Base-by-base conservation (phyloP, 768 basidiomycete species). In the Mycena vulgaris region DNA sequence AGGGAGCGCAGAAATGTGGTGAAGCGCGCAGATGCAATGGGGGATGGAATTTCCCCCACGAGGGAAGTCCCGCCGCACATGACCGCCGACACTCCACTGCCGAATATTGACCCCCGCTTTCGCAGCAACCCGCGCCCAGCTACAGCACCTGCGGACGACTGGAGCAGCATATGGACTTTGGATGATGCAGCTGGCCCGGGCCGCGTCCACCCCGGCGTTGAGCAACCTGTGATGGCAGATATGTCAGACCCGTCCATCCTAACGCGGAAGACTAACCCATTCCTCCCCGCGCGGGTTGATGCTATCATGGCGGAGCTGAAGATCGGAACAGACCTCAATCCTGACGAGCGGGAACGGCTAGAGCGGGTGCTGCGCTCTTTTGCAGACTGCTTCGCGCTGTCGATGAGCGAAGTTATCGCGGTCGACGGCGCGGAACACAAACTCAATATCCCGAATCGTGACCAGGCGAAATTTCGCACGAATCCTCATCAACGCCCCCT, bases 341-440 rank as follows among this genome's bases (percentile, higher is more conserved):
- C 27, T 1, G 64, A 64, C 0, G 51, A 62, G 62, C 16, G 19
- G 17, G 7, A n/a, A 61, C 57, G 47, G 9, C 77, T 84, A 0
- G 30, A 61, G 0, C 58, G 55, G 0, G 61, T 84, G 3, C 31
- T 86, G 0, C 35, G n/a, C 0, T 68, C 80, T 55, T 84, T 74
- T 64, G 81, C 84, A 0, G 83, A 86, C 64, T 74, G 75, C 47
- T 87, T 85, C 62, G 82, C 83, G 1, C 63, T 85, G 0, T 80
- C 80, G 0, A 70, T 85, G 79, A 65, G 67, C 25, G 78, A 81
- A 37, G 79, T 81, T 1, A 30, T 63, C 14, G 67, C 70, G 0
- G 77, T 78, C 0, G 37, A 70, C 2, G 70, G 66, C 47, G 70
- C 62, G 0, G 70, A 72, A 19, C 80, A 80, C 59, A 48, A 51